Evolutionary conservation across 352 stramenopile genomes (phyloP).

Genomic region (Phytophthora pseudosyringae): DNA sequence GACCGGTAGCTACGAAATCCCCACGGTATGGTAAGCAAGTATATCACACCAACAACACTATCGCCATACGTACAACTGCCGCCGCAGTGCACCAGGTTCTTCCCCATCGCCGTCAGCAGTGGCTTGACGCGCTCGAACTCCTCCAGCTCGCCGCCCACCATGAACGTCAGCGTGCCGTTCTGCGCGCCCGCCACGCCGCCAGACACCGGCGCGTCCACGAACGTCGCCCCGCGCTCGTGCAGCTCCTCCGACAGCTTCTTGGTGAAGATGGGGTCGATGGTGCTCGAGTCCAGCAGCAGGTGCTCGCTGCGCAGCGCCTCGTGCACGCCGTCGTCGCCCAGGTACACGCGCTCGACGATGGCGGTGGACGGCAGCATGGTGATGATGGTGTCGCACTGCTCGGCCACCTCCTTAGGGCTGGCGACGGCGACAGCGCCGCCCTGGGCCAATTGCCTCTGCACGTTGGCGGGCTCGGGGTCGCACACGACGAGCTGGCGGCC

Average conservation of each 20-base stretch:
- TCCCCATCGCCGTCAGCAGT: conserved; percentile 93
- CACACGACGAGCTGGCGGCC: conserved; percentile 82
- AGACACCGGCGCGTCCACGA: conserved; percentile 97
- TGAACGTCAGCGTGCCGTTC: conserved; percentile 98
- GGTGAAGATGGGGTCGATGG: conserved; percentile 94
- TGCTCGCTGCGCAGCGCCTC: conserved; percentile 72
- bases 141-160: conserved; percentile 87
- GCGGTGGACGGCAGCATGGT: conserved; percentile 95
- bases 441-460: conserved; percentile 59
- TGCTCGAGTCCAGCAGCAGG: conserved; percentile 96
- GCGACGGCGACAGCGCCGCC: conserved; percentile 50
- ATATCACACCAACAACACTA: background rate
- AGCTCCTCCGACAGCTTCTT: conserved; percentile 84
- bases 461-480: conserved; percentile 67
- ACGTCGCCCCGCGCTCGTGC: conserved; percentile 57
- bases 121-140: conserved; percentile 82
- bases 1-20: conserved; percentile 56
- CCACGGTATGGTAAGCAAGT: too few species aligned
- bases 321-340: conserved; percentile 75
- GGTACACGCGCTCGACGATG: conserved; percentile 87
- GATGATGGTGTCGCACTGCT: conserved; percentile 85
- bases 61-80: conserved; percentile 77
- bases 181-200: conserved; percentile 96
- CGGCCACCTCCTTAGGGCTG: conserved; percentile 76
- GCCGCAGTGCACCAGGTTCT: conserved; percentile 95